phyloP scores from a whole-genome alignment of 169 alveolate species.

The Miamiensis avidus region DNA sequence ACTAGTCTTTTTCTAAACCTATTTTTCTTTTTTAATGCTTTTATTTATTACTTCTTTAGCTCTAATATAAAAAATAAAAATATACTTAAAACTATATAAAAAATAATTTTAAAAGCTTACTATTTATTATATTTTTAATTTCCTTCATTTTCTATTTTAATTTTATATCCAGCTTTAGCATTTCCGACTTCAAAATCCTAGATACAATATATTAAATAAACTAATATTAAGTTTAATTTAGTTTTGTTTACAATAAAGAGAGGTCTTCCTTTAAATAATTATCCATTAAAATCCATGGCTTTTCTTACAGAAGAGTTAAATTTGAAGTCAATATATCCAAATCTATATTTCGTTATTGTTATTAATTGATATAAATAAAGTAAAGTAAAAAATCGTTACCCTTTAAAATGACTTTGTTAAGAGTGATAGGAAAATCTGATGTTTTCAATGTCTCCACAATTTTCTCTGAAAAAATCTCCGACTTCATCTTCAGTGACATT shows the following conservation, averaged over 20 bases:
- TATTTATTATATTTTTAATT: too few species aligned
- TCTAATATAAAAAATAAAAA: background rate
- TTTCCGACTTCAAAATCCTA: background rate
- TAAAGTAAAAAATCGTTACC: constrained; percentile 1
- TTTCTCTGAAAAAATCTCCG: constrained; percentile 27
- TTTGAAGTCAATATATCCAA: constrained; percentile 32
- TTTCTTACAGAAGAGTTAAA: constrained; percentile 3
- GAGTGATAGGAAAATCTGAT: constrained; percentile 30
- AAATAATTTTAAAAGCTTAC: background rate
- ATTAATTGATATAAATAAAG: too few species aligned
- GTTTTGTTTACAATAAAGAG: background rate
- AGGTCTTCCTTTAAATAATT: constrained; percentile 32
- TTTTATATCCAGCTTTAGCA: background rate
- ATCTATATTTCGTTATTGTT: background rate
- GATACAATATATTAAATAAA: too few species aligned
- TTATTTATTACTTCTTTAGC: background rate
- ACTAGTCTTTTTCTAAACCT: background rate
- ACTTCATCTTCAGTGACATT: constrained; percentile 29
- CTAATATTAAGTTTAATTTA: background rate
- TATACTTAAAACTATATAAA: too few species aligned
- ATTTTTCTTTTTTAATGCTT: too few species aligned
- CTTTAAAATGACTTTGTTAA: constrained; percentile 6
- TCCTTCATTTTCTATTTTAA: background rate
- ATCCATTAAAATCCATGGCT: constrained; percentile 27
- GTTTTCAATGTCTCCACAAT: constrained; percentile 21